Evolutionary conservation across 345 rosid genomes (phyloP).

Genomic region (Salix purpurea): DNA sequence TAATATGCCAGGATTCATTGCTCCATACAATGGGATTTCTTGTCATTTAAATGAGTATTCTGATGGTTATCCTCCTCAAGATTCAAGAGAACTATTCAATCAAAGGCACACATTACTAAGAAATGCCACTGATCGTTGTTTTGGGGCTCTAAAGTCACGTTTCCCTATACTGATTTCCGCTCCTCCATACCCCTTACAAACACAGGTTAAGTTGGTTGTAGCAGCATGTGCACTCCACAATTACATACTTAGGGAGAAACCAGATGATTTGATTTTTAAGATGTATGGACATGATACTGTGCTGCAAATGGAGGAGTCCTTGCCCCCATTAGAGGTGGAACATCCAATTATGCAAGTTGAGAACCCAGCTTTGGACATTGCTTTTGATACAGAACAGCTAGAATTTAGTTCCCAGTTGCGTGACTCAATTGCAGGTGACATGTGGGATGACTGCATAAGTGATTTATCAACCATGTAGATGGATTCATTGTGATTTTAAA

Average conservation of each 20-base stretch:
- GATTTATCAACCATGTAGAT: conserved; percentile 45
- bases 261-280: conserved; percentile 61
- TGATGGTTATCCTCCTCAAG: conserved; percentile 45
- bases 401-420: conserved; percentile 49
- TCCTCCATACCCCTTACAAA: conserved; percentile 86
- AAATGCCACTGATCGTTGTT: conserved; percentile 42
- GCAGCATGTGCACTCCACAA: conserved; percentile 84
- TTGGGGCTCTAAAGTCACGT: conserved; percentile 73
- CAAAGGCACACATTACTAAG: conserved; percentile 60
- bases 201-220: conserved; percentile 80
- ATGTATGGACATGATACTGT: conserved; percentile 41
- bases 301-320: conserved; percentile 36
- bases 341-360: conserved; percentile 32
- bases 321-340: conserved; percentile 35
- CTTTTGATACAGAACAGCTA: conserved; percentile 38
- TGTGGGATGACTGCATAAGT: conserved; percentile 62
- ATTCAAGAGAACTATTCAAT: conserved; percentile 66
- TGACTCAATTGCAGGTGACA: conserved; percentile 57
- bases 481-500: conserved; percentile 14
- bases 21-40: conserved; percentile 54
- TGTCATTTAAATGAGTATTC: conserved; percentile 38
- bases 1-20: conserved; percentile 73
- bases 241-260: conserved; percentile 66
- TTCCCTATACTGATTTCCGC: conserved; percentile 78
- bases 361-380: conserved; percentile 31